These are phyloP conservation scores for Debaryomyces fabryi DNA, from an alignment of 1,139 yeast genomes.

Conservation along the genomic window DNA sequence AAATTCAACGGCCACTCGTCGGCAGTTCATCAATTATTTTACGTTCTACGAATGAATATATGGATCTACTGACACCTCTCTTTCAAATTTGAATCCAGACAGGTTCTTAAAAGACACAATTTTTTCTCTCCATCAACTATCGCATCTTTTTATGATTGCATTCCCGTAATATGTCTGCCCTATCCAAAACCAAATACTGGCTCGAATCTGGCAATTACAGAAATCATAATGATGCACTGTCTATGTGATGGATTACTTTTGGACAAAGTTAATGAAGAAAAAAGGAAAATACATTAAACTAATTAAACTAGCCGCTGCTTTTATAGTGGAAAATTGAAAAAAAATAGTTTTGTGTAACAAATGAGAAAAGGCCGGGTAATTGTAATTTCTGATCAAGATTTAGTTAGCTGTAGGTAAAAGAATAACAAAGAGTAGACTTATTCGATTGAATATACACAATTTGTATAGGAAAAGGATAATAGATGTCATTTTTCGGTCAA, in stretches of 20 bases:
- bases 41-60: constrained; percentile 22
- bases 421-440: neutral
- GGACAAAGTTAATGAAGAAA: constrained; percentile 48
- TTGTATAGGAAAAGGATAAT: constrained; percentile 1
- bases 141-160: constrained; percentile 39
- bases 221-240: constrained; percentile 49
- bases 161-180: constrained; percentile 3
- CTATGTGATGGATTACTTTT: constrained; percentile 56
- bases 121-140: constrained; percentile 53
- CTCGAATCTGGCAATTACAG: constrained; percentile 15
- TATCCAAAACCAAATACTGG: constrained; percentile 23
- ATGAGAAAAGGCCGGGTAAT: constrained; percentile 6
- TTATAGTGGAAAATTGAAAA: constrained; percentile 2
- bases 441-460: neutral
- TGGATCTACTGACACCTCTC: constrained; percentile 60
- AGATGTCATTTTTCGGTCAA: constrained; percentile 6
- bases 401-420: constrained; percentile 3
- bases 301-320: neutral
- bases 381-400: neutral
- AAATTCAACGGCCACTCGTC: neutral
- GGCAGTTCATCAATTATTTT: neutral
- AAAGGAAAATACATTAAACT: constrained; percentile 16
- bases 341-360: constrained; percentile 5
- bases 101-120: constrained; percentile 51
- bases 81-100: constrained; percentile 52